Evolutionary conservation across 73 alveolate species (phyloP), one percentile per base, ranked within the genome.

Genomic region (Paraurostyla sp.): DNA sequence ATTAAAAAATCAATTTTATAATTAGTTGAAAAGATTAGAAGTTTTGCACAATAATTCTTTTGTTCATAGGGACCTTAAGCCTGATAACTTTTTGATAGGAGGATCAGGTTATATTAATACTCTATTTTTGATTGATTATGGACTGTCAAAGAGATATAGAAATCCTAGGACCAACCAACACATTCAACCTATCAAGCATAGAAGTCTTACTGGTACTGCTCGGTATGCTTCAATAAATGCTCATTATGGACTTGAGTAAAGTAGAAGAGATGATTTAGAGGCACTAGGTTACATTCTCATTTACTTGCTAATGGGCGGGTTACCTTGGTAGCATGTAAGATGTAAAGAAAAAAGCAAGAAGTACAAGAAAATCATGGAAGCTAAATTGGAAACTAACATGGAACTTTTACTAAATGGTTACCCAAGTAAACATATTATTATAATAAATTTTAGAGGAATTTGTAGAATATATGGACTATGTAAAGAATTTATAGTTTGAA

Each of bases 61-160:
- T 18, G 90, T 92, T 29, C 96, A 92, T 65, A 57, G 96, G 52
- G 96, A 92, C 75, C 49, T 92, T 0, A 92, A 92, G 75, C 96
- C 96, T 29, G 96, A 92, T 54, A 92, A 92, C 73, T 92, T 92
- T 40, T 59, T 92, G 6, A 78, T 78, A 0, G 89, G 89, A 6
- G 89, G 65, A 2, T 25, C 27, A 29, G 49, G 62, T 2, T 16
- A 29, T 65, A n/a, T 36, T 20, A 40, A 54, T 36, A 78, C 89
- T 1, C 76, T 96, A 23, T 96, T 92, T 90, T 68, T 96, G 59
- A 88, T 97, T 56, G 99, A 97, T 91, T 97, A 96, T 59, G 99
- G 99, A 15, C 93, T 97, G 71, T 96, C 99, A 15, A 97, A 97
- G 93, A 88, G 94, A 68, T 97, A 90, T 80, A 85, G 96, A 80